Base-by-base conservation (phyloP, 2,329 filamentous ascomycete species). In the Arthroderma sp. region DNA sequence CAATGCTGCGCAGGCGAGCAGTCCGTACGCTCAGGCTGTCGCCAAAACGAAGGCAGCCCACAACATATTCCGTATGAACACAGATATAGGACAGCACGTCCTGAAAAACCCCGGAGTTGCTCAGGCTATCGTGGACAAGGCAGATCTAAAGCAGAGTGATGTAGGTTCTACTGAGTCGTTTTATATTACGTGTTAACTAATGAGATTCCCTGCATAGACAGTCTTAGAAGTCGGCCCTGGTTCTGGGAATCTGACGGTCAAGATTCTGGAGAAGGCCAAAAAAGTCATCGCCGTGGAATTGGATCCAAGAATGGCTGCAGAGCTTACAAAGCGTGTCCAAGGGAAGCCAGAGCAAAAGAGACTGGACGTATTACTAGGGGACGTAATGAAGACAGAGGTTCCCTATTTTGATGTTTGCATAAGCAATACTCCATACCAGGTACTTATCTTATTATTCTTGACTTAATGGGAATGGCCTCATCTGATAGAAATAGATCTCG, bases 51-150 rank as follows among this genome's bases (percentile, higher is more conserved):
- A 73, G 39, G 74, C 76, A 4, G 76, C 77, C 43, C 90, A 95
- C 76, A 91, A 88, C 66, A 88, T 96, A 73, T 97, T 97, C 82
- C 95, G 94, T 71, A 95, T 96, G 83, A 95, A 95, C 77, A 93
- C 87, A 65, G 82, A 91, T 71, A 82, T 93, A 63, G 90, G 91
- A 65, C 84, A 87, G 69, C 89, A 97, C 72, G 93, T 98, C 61
- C 80, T 97, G 63, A 96, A 95, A 72, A 95, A 95, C 71, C 88
- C 88, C 1, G 87, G 87, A 66, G 86, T 94, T 53, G 86, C 87
- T 3, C 84, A 87, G 68, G 84, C 84, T 55, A 91, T 93, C 64
- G 87, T 91, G 33, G 79, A 86, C 64, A 97, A 97, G 75, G 88
- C 90, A 15, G 83, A 86, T 65, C 79, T 98, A 39, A 95, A 96